Evolutionary conservation across 352 stramenopile species (phyloP).

Genomic region (Phytophthora palmivora): DNA sequence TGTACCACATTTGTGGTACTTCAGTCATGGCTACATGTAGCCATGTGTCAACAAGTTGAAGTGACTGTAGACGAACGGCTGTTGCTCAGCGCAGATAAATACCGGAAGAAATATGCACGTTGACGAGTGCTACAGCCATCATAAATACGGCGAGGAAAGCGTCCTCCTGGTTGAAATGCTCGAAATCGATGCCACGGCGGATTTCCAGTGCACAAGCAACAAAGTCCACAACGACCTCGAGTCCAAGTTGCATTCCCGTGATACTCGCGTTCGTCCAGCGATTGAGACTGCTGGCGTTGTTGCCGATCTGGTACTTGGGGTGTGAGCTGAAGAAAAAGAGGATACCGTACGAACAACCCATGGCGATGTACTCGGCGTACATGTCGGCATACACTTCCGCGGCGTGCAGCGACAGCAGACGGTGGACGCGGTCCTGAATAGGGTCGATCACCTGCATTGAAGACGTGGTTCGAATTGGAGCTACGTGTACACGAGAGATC

Average conservation of each 20-base stretch:
- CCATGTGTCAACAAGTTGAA: constrained; percentile 29
- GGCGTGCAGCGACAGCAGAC: constrained; percentile 29
- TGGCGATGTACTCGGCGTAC: constrained; percentile 58
- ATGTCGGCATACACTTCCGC: too few relatives aligned
- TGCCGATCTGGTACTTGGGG: constrained; percentile 32
- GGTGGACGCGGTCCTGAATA: constrained; percentile 7
- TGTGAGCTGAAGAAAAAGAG: constrained; percentile 44
- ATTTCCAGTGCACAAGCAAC: constrained; percentile 37
- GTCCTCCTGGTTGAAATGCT: constrained; percentile 28
- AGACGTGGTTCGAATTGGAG: neutral
- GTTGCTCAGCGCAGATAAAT: too few relatives aligned
- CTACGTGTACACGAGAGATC: neutral
- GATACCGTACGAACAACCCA: constrained; percentile 45
- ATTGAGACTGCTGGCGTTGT: neutral
- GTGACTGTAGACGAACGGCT: too few relatives aligned
- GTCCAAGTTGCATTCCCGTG: constrained; percentile 22
- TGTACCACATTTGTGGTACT: constrained; percentile 6
- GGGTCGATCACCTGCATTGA: constrained; percentile 8
- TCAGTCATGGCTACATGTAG: too few relatives aligned
- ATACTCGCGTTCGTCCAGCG: constrained; percentile 15
- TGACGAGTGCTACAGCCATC: constrained; percentile 23
- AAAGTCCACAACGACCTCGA: constrained; percentile 37
- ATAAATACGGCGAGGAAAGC: constrained; percentile 31
- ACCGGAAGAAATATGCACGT: constrained; percentile 32
- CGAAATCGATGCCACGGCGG: constrained; percentile 25